Conservation (phyloP, 2,329 filamentous ascomycete genomes). For the Chaetoscypha palmicola region DNA sequence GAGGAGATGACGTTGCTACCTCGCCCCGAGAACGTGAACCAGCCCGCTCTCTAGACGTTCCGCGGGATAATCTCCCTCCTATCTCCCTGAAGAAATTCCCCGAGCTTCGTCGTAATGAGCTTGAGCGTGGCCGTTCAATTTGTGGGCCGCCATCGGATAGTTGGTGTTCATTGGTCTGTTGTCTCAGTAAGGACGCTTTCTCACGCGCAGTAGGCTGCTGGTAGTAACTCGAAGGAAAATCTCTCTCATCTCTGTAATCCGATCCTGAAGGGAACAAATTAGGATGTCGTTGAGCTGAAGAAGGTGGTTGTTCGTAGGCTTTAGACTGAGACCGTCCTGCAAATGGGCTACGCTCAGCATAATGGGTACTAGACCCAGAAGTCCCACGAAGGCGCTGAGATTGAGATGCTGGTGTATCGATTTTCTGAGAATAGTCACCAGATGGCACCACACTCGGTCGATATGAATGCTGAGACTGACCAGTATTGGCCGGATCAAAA, state of each 20-base stretch:
- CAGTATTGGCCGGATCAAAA: too few relatives aligned
- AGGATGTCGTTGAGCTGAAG: conserved; percentile 44
- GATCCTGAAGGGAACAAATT: conserved; percentile 36
- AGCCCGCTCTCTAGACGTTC: conserved; percentile 23
- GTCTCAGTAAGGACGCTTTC: conserved; percentile 34
- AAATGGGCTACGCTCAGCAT: conserved; percentile 1
- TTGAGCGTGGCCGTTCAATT: conserved; percentile 30
- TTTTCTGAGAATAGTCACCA: too few relatives aligned
- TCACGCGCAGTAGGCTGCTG: conserved; percentile 25
- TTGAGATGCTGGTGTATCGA: conserved; percentile 10
- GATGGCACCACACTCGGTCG: conserved; percentile 17
- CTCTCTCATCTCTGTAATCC: conserved; percentile 17
- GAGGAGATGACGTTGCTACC: conserved; percentile 9
- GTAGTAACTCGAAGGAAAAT: conserved; percentile 25
- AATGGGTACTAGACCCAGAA: conserved; percentile 13
- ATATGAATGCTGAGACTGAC: conserved; percentile 23
- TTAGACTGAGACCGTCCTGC: conserved; percentile 10
- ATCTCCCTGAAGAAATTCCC: conserved; percentile 45
- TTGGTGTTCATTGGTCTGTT: conserved; percentile 36
- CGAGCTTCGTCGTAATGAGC: conserved; percentile 30
- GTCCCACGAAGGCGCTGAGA: conserved; percentile 8
- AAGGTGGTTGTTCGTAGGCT: conserved; percentile 40
- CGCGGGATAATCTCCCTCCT: conserved; percentile 36
- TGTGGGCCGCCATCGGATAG: conserved; percentile 33
- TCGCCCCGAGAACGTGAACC: conserved; percentile 17